Evolutionary conservation across 768 basidiomycete genomes (phyloP).

Genomic region (Cystobasidiopsis lactophilus): DNA sequence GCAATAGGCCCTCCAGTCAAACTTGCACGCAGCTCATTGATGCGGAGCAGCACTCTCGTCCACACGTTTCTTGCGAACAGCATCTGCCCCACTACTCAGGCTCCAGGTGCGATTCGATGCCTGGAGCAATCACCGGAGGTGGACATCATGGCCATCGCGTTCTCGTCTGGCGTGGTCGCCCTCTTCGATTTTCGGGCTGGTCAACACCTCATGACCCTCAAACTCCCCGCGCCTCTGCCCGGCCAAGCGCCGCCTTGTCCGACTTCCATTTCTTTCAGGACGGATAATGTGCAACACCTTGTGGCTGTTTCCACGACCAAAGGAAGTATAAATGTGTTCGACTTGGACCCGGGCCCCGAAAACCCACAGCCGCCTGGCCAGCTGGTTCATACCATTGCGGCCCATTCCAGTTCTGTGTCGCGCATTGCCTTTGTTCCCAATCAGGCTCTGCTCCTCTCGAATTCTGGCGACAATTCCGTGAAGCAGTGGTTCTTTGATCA

Average conservation of each 20-base stretch:
- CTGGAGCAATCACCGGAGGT: constrained; percentile 82
- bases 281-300: constrained; percentile 48
- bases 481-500: constrained; percentile 99
- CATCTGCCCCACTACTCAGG: constrained; percentile 31
- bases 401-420: constrained; percentile 67
- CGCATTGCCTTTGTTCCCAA: constrained; percentile 78
- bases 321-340: constrained; percentile 84
- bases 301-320: constrained; percentile 67
- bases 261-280: neutral
- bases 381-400: constrained; percentile 29
- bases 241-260: neutral
- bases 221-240: constrained; percentile 37
- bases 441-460: constrained; percentile 71
- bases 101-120: constrained; percentile 41
- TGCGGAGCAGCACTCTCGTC: constrained; percentile 43
- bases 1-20: constrained; percentile 19
- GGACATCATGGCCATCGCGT: constrained; percentile 85
- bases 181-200: constrained; percentile 79
- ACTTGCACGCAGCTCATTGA: neutral
- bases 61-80: constrained; percentile 40
- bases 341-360: constrained; percentile 58
- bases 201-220: constrained; percentile 66
- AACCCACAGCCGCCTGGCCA: constrained; percentile 42
- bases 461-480: constrained; percentile 69
- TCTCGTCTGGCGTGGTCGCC: constrained; percentile 62